Percentiles rank a stretch among this genome's conserved stretches.
These are phyloP conservation scores for Evansstolkia leycettana DNA, from an alignment of 495 filamentous ascomycete species.

Conservation along the genomic window DNA sequence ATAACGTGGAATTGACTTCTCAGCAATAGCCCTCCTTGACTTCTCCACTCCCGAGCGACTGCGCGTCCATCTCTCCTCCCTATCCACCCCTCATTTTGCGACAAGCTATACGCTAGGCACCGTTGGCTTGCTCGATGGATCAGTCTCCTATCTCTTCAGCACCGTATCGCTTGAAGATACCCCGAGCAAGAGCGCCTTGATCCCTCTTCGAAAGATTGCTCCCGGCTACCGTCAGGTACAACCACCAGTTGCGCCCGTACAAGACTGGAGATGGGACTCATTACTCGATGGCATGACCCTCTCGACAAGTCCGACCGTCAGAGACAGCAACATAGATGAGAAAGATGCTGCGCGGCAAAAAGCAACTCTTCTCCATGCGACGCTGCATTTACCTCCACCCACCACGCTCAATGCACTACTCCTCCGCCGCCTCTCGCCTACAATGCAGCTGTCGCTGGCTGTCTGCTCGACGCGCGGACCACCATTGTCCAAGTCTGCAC, in stretches of 20 bases:
- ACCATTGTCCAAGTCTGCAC: constrained; percentile 29
- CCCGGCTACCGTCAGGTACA: constrained; percentile 57
- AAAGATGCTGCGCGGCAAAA: constrained; percentile 19
- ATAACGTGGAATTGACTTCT: background rate
- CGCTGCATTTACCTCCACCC: constrained; percentile 66
- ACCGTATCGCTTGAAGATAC: constrained; percentile 54
- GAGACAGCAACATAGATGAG: constrained; percentile 6
- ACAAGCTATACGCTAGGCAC: constrained; percentile 81
- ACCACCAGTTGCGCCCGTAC: constrained; percentile 24
- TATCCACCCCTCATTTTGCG: constrained; percentile 81
- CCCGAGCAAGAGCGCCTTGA: constrained; percentile 41
- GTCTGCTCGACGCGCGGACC: constrained; percentile 63
- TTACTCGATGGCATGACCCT: constrained; percentile 12
- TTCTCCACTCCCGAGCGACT: constrained; percentile 77
- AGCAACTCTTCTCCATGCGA: constrained; percentile 73
- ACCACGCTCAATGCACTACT: constrained; percentile 82
- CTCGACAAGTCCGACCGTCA: background rate
- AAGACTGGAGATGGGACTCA: constrained; percentile 23
- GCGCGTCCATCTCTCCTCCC: constrained; percentile 64
- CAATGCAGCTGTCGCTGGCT: constrained; percentile 64
- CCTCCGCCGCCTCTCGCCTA: constrained; percentile 66
- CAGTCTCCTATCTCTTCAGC: constrained; percentile 82
- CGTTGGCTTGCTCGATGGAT: constrained; percentile 78
- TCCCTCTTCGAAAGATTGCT: constrained; percentile 53
- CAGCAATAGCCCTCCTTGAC: constrained; percentile 63